Base-by-base conservation (phyloP, 306 rosid genomes). In the Casuarina equisetifolia region DNA sequence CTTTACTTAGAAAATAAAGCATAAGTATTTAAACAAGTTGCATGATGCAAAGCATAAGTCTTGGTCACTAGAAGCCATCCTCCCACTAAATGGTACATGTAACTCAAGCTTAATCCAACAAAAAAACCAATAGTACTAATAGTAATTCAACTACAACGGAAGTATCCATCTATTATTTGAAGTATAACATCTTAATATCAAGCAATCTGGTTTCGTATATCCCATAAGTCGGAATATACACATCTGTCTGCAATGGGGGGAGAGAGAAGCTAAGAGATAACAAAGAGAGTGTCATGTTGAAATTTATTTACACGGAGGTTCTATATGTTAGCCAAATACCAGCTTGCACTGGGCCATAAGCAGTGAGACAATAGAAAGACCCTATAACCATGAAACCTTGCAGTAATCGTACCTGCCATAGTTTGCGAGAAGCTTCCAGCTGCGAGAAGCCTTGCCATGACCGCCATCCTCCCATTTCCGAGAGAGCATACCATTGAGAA, bases 391-490 rank as follows among this genome's bases (percentile, higher is more conserved):
- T n/a, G 42, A 83, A 68, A 80, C 36, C 40, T 45, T 13, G 11
- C 50, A 69, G 45, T 74, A 40, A 39, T 5, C 58, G 32, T 88
- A 92, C 97, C 98, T 80, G 90, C 70, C 40, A 71, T 78, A 20
- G 82, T 85, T 69, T 81, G 91, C 38, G 94, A 83, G 84, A 76
- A 85, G 49, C 84, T 78, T 78, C 85, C 89, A 45, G 89, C 85
- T n/a, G 89, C 87, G 15, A 94, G 82, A 85, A 89, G 85, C 89
- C 93, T 91, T 2, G 92, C 90, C 93, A 91, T 88, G 72, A 85
- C 95, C 4, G 93, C 91, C 97, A 95, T 94, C 78, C 89, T 90
- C 82, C 91, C 90, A 86, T 82, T 84, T 84, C 91, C 96, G 69
- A 88, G 79, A 40, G 97, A 88, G 88, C 90, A 89, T 78, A 89